These are phyloP conservation scores for Boletus coccyginus DNA, from an alignment of 768 basidiomycete genomes.

Conservation along the genomic window DNA sequence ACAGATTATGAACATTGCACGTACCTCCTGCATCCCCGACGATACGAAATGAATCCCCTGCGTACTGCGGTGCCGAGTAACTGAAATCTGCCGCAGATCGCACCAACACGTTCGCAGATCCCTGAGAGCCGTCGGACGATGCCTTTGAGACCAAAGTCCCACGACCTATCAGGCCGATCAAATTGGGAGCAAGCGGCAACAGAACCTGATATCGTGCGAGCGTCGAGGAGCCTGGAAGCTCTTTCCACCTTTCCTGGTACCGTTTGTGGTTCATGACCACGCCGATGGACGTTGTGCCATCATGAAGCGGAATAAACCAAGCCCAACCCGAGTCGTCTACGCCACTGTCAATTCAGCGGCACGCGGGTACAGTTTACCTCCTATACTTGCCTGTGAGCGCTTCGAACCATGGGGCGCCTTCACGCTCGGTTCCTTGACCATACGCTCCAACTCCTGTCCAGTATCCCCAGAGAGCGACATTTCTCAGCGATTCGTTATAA, in stretches of 20 bases:
- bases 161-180: constrained; percentile 29
- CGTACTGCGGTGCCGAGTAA: constrained; percentile 59
- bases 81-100: constrained; percentile 60
- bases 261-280: constrained; percentile 57
- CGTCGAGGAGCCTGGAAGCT: constrained; percentile 26
- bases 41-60: constrained; percentile 53
- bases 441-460: constrained; percentile 58
- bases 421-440: constrained; percentile 44
- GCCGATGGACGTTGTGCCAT: constrained; percentile 60
- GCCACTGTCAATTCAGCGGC: neutral
- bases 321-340: constrained; percentile 70
- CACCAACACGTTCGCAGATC: constrained; percentile 26
- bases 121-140: neutral
- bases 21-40: constrained; percentile 65
- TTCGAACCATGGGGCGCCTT: constrained; percentile 69
- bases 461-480: constrained; percentile 78
- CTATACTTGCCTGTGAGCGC: constrained; percentile 55
- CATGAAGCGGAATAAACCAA: constrained; percentile 70
- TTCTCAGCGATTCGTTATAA: constrained; percentile 66
- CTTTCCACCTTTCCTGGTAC: constrained; percentile 40
- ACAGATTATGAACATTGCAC: neutral
- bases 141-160: constrained; percentile 22
- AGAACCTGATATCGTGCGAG: constrained; percentile 42
- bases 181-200: constrained; percentile 48
- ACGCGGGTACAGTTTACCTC: neutral